Conservation (phyloP, 2,329 filamentous ascomycete genomes). For the Colletotrichum eremochloae region DNA sequence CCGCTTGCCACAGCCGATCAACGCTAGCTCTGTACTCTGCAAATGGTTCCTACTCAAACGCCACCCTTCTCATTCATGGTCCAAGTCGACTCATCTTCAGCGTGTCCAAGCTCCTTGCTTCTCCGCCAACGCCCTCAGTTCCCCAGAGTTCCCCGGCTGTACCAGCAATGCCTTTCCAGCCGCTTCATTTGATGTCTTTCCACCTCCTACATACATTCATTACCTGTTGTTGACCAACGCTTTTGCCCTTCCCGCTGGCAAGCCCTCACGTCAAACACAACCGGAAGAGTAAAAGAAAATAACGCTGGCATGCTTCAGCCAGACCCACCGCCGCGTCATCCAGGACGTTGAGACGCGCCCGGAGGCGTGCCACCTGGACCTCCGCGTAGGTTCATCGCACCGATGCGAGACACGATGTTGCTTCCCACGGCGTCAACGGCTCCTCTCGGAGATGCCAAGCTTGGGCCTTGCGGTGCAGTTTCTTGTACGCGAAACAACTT, state of each 20-base stretch:
- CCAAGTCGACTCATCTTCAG: background rate
- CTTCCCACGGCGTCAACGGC: conserved; percentile 94
- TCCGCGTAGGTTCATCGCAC: conserved; percentile 80
- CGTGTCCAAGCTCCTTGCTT: background rate
- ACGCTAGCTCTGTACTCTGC: conserved; percentile 22
- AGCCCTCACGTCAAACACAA: background rate
- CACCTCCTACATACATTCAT: background rate
- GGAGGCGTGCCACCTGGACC: conserved; percentile 45
- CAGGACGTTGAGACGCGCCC: conserved; percentile 27
- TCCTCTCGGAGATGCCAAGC: conserved; percentile 85
- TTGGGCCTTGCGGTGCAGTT: conserved; percentile 82
- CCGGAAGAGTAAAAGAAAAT: background rate
- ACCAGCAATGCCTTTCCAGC: background rate
- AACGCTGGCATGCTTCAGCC: background rate
- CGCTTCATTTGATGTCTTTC: background rate
- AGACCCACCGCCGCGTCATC: background rate
- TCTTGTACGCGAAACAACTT: conserved; percentile 92
- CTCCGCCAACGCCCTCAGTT: background rate
- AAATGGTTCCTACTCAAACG: conserved; percentile 15
- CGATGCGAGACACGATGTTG: conserved; percentile 88
- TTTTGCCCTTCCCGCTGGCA: background rate
- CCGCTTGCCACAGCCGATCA: conserved; percentile 31
- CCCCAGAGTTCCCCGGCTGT: background rate
- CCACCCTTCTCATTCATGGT: background rate
- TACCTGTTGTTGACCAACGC: background rate